These are phyloP conservation scores for Botrytis sinoallii DNA, from an alignment of 2,329 filamentous ascomycete species.

Conservation along the genomic window DNA sequence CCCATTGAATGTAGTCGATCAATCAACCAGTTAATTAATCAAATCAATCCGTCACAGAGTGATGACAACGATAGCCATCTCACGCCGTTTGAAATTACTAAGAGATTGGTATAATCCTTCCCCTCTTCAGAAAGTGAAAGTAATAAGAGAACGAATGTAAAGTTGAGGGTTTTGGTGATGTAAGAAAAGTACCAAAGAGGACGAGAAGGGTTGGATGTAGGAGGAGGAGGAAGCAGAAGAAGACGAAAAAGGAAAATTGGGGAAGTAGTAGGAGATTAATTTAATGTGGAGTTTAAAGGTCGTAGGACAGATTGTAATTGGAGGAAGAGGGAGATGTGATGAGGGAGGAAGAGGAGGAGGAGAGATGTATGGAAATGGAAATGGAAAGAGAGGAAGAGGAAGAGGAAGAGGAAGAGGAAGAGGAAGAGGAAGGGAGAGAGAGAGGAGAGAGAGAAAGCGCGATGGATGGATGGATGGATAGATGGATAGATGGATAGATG, in stretches of 20 bases:
- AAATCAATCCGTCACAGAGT: background rate
- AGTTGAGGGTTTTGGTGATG: background rate
- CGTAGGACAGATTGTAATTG: background rate
- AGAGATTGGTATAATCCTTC: conserved; percentile 9
- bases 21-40: conserved; percentile 15
- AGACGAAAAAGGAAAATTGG: background rate
- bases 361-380: background rate
- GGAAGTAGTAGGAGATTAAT: background rate
- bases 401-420: background rate
- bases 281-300: background rate
- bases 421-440: too few species aligned
- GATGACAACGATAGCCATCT: conserved; percentile 11
- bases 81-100: background rate
- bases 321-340: background rate
- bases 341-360: background rate
- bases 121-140: background rate
- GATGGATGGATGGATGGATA: background rate
- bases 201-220: background rate
- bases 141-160: conserved; percentile 9
- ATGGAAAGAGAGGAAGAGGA: background rate
- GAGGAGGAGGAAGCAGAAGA: background rate
- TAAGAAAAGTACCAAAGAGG: background rate
- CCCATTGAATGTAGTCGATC: conserved; percentile 28
- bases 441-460: background rate
- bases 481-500: background rate